These are phyloP conservation scores for Phytopythium oedochilum DNA, from an alignment of 352 stramenopile species.

Conservation along the genomic window DNA sequence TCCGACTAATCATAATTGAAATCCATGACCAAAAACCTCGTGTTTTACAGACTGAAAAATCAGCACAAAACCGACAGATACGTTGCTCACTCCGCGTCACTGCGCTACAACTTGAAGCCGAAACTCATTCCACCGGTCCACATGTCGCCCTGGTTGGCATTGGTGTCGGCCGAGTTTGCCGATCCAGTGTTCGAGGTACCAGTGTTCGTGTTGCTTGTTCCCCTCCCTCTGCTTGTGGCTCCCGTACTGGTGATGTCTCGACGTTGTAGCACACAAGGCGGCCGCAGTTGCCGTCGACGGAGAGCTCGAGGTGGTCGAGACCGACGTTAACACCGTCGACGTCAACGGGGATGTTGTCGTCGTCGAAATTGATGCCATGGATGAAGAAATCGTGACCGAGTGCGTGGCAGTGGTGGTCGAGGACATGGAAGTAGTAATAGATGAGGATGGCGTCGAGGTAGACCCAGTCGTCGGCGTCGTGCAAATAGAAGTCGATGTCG, in stretches of 20 bases:
- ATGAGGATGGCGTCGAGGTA: slow-evolving; percentile 1
- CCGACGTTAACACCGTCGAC: not conserved
- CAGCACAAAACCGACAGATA: no score
- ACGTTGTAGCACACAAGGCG: not conserved
- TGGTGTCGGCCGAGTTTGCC: no score
- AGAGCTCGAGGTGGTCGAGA: not conserved
- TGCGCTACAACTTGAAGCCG: slow-evolving; percentile 1
- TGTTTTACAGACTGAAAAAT: not conserved
- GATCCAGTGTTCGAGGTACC: not conserved
- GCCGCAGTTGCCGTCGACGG: not conserved
- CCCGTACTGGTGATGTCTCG: not conserved
- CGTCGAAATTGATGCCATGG: not conserved
- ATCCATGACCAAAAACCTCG: not conserved
- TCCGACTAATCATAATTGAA: not conserved
- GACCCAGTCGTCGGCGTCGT: slow-evolving; percentile 9
- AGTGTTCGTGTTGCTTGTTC: not conserved
- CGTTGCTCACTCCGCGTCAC: no score
- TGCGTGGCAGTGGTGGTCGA: slow-evolving; percentile 3
- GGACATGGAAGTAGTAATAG: slow-evolving; percentile 4
- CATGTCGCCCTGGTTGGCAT: slow-evolving; percentile 1
- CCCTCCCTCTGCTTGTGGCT: not conserved
- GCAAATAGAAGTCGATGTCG: slow-evolving; percentile 12
- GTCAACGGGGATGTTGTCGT: not conserved
- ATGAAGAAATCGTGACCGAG: no score
- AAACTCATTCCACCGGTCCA: slow-evolving; percentile 1